Conservation (phyloP, 2,329 filamentous ascomycete genomes). For the Trichophyton schoenleinii region DNA sequence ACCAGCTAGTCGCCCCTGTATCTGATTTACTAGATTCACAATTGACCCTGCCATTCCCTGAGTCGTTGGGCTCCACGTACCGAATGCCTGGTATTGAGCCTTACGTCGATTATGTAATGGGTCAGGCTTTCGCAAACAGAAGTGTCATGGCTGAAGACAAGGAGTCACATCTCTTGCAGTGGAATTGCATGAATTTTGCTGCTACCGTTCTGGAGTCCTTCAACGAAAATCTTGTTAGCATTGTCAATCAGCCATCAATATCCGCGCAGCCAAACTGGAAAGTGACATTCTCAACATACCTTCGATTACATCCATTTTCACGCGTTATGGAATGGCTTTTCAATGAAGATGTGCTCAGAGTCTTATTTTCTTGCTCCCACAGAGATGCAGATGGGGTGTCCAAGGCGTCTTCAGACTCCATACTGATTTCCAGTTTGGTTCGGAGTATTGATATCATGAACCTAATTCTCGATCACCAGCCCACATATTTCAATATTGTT, state of each 20-base stretch:
- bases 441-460: slow-evolving; percentile 75
- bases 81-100: slow-evolving; percentile 78
- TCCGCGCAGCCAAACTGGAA: slow-evolving; percentile 61
- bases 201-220: slow-evolving; percentile 68
- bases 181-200: slow-evolving; percentile 75
- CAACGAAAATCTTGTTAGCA: slow-evolving; percentile 82
- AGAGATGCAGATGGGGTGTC: slow-evolving; percentile 62
- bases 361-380: slow-evolving; percentile 66
- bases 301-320: slow-evolving; percentile 80
- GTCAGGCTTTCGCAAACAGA: slow-evolving; percentile 59
- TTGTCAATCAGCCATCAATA: slow-evolving; percentile 67
- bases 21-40: slow-evolving; percentile 41
- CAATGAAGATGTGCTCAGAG: slow-evolving; percentile 73
- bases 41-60: slow-evolving; percentile 73
- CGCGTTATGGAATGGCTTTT: slow-evolving; percentile 98
- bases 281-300: slow-evolving; percentile 58
- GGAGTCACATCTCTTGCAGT: slow-evolving; percentile 61
- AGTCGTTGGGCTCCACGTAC: slow-evolving; percentile 63
- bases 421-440: slow-evolving; percentile 65
- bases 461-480: slow-evolving; percentile 70
- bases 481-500: slow-evolving; percentile 83
- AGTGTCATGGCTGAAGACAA: slow-evolving; percentile 53
- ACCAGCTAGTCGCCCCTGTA: slow-evolving; percentile 54
- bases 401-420: slow-evolving; percentile 61
- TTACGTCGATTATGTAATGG: slow-evolving; percentile 84